Conservation (phyloP, 192 early-diverging fungal species). For the Rhizoclosmatium sp. region DNA sequence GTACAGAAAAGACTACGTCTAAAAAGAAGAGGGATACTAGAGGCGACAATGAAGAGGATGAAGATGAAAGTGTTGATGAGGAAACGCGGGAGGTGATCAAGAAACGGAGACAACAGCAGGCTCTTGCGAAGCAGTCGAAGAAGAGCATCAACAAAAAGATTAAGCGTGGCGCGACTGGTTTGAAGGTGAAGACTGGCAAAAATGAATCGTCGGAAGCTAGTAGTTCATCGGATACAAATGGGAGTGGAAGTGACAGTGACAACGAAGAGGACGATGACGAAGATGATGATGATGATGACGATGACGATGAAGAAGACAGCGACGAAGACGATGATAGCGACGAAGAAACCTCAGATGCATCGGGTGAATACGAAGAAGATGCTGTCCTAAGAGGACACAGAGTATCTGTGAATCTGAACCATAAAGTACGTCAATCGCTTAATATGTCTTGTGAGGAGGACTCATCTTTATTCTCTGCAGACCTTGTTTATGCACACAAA, state of each 20-base stretch:
- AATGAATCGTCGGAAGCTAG: background rate
- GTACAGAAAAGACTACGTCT: background rate
- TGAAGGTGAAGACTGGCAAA: too few relatives aligned
- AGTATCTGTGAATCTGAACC: constrained; percentile 35
- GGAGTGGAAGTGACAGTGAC: background rate
- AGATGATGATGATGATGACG: constrained; percentile 1
- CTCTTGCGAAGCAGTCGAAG: background rate
- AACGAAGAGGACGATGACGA: constrained; percentile 11
- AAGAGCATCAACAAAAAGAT: background rate
- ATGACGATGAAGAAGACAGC: constrained; percentile 5
- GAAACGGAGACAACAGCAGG: background rate
- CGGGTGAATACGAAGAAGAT: background rate
- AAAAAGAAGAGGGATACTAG: background rate
- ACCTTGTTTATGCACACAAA: constrained; percentile 50
- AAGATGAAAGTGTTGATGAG: constrained; percentile 31
- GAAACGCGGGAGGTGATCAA: constrained; percentile 24
- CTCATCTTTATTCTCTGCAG: constrained; percentile 14
- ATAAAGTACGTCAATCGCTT: constrained; percentile 20
- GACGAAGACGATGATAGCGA: constrained; percentile 13
- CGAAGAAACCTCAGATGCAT: background rate
- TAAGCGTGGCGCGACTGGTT: too few relatives aligned
- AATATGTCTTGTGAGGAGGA: background rate
- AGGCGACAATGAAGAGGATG: background rate
- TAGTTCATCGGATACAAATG: background rate
- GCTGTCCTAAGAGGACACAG: constrained; percentile 39